Conservation (phyloP, 2,329 filamentous ascomycete species). For the Sodiomyces alkalinus region DNA sequence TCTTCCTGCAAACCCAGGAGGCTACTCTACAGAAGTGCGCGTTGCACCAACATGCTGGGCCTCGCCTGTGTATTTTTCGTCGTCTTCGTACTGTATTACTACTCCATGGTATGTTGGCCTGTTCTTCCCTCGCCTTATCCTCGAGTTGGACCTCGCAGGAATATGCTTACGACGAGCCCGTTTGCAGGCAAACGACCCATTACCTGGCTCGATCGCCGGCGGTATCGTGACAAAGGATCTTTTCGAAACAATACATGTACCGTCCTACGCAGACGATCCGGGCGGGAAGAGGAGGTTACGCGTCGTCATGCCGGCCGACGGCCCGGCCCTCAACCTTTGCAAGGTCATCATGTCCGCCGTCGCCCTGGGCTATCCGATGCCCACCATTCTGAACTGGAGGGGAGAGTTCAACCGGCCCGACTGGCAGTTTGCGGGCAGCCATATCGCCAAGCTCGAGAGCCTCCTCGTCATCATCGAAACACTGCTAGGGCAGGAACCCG, state of each 20-base stretch:
- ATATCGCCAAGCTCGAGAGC: conserved; percentile 22
- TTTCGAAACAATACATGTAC: neutral
- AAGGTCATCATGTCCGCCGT: conserved; percentile 22
- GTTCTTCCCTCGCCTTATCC: neutral
- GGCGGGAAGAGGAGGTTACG: conserved; percentile 13
- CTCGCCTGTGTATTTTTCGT: no score
- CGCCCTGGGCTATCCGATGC: conserved; percentile 21
- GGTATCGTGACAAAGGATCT: neutral
- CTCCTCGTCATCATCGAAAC: conserved; percentile 15
- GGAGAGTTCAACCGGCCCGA: conserved; percentile 20
- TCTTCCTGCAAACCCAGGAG: no score
- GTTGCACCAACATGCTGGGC: no score
- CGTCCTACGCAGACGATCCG: neutral
- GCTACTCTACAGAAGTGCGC: no score
- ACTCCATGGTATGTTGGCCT: neutral
- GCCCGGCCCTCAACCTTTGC: conserved; percentile 20
- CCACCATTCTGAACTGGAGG: conserved; percentile 21
- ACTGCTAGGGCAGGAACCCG: conserved; percentile 10
- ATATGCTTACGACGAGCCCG: no score
- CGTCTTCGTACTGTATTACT: no score
- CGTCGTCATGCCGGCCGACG: conserved; percentile 23
- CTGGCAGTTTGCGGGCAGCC: conserved; percentile 22
- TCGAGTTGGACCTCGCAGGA: no score
- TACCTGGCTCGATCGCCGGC: no score
- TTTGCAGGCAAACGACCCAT: no score